phyloP scores from a whole-genome alignment of 495 filamentous ascomycete genomes.

The Neurospora terricola region DNA sequence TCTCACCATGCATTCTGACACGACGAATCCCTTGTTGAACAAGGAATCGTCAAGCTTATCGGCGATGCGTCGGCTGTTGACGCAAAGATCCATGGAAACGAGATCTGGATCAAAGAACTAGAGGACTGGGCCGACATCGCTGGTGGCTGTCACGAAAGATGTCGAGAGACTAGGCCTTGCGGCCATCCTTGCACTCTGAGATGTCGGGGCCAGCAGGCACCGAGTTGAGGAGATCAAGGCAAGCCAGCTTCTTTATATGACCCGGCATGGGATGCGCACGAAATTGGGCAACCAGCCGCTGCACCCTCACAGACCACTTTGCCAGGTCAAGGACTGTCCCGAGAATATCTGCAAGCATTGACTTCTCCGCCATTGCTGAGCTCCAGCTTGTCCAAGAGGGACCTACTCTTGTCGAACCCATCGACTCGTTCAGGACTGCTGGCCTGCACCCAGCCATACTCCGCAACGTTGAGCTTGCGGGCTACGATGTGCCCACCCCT shows the following conservation, averaged over 20 bases:
- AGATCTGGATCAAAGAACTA: slow-evolving; percentile 29
- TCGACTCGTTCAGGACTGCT: slow-evolving; percentile 58
- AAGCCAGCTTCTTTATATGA: slow-evolving; percentile 51
- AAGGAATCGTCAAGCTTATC: slow-evolving; percentile 80
- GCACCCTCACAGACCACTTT: neutral
- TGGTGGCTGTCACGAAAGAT: slow-evolving; percentile 49
- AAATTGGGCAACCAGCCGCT: neutral
- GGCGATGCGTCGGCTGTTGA: slow-evolving; percentile 62
- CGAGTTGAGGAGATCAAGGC: slow-evolving; percentile 62
- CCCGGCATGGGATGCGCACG: neutral
- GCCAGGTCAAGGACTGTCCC: neutral
- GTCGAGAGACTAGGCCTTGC: slow-evolving; percentile 31
- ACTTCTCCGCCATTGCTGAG: slow-evolving; percentile 44
- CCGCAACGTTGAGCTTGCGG: slow-evolving; percentile 61
- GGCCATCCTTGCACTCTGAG: slow-evolving; percentile 32
- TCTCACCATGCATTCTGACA: slow-evolving; percentile 77
- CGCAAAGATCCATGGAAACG: slow-evolving; percentile 56
- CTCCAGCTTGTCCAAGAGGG: slow-evolving; percentile 55
- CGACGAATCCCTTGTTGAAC: slow-evolving; percentile 67
- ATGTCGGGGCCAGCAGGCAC: slow-evolving; percentile 51
- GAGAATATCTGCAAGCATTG: slow-evolving; percentile 13
- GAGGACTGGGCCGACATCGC: slow-evolving; percentile 39
- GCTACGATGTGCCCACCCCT: slow-evolving; percentile 59
- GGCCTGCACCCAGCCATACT: slow-evolving; percentile 79
- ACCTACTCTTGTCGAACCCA: slow-evolving; percentile 38